These are phyloP conservation scores for Hyaloscypha variabilis DNA, from an alignment of 495 filamentous ascomycete species.

Conservation along the genomic window DNA sequence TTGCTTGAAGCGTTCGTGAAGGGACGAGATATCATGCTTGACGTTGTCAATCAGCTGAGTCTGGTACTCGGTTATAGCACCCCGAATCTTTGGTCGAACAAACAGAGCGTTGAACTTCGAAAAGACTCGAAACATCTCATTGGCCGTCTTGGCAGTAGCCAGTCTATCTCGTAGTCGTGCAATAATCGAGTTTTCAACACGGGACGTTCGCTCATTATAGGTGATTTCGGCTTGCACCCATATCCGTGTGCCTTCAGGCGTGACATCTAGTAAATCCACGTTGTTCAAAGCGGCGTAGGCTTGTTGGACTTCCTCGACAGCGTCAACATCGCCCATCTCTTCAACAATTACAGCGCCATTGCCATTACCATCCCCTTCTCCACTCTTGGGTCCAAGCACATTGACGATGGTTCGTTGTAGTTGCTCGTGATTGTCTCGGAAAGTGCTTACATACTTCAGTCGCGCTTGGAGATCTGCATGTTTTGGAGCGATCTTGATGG, in stretches of 20 bases:
- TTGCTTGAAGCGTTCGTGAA: constrained; percentile 97
- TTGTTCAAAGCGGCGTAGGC: constrained; percentile 92
- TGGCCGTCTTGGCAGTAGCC: constrained; percentile 92
- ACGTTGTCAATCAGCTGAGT: constrained; percentile 96
- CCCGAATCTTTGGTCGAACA: constrained; percentile 94
- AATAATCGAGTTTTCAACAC: constrained; percentile 99
- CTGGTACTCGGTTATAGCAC: constrained; percentile 97
- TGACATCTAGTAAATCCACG: constrained; percentile 92
- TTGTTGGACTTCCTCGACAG: constrained; percentile 93
- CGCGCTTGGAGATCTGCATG: constrained; percentile 87
- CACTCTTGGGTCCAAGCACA: constrained; percentile 77
- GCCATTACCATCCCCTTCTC: constrained; percentile 49
- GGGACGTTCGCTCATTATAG: constrained; percentile 94
- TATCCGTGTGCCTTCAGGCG: constrained; percentile 80
- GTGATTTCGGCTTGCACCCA: constrained; percentile 92
- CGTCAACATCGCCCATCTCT: constrained; percentile 96
- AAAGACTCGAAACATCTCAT: constrained; percentile 99
- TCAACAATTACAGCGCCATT: constrained; percentile 76
- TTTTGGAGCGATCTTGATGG: constrained; percentile 87
- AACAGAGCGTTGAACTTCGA: constrained; percentile 99
- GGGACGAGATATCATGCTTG: constrained; percentile 86
- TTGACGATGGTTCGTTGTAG: constrained; percentile 94
- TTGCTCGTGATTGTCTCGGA: constrained; percentile 95
- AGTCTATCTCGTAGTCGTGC: constrained; percentile 89
- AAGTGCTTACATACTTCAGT: constrained; percentile 88